A percentile compares a stretch with the other conserved stretches of the same genome.
Conservation (phyloP, 1,284 basidiomycete genomes). For the Pseudozyma sp. region DNA sequence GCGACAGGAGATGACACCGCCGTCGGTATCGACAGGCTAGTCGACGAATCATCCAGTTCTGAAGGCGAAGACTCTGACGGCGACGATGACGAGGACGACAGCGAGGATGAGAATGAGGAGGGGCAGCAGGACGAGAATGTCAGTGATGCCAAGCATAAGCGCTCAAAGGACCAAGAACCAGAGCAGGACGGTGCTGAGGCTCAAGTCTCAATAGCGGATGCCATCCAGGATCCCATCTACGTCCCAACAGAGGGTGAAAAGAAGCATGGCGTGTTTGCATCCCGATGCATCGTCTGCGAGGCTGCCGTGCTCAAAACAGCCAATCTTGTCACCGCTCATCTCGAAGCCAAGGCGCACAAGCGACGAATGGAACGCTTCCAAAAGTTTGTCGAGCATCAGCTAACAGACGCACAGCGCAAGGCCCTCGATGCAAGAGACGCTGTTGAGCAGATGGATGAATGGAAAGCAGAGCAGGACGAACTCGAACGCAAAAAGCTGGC, state of each 20-base stretch:
- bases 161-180: constrained; percentile 17
- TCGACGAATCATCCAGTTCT: constrained; percentile 46
- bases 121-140: not conserved
- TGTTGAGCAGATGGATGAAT: constrained; percentile 41
- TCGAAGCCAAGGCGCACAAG: constrained; percentile 38
- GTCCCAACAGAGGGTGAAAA: constrained; percentile 42
- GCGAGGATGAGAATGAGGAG: constrained; percentile 8
- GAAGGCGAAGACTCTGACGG: constrained; percentile 32
- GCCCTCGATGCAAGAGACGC: constrained; percentile 40
- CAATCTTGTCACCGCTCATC: constrained; percentile 29
- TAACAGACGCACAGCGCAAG: constrained; percentile 23
- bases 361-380: constrained; percentile 43
- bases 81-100: constrained; percentile 20
- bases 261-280: constrained; percentile 40
- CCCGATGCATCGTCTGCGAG: constrained; percentile 43
- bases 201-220: constrained; percentile 39
- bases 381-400: constrained; percentile 25
- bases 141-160: constrained; percentile 21
- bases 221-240: constrained; percentile 46
- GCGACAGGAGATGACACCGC: constrained; percentile 42
- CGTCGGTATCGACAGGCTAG: constrained; percentile 43
- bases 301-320: constrained; percentile 39
- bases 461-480: constrained; percentile 28
- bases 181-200: constrained; percentile 16
- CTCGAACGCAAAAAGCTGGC: constrained; percentile 23